Evolutionary conservation across 345 rosid species (phyloP), one percentile per base, ranked within the genome.

Genomic region (Lepidium aucheri): DNA sequence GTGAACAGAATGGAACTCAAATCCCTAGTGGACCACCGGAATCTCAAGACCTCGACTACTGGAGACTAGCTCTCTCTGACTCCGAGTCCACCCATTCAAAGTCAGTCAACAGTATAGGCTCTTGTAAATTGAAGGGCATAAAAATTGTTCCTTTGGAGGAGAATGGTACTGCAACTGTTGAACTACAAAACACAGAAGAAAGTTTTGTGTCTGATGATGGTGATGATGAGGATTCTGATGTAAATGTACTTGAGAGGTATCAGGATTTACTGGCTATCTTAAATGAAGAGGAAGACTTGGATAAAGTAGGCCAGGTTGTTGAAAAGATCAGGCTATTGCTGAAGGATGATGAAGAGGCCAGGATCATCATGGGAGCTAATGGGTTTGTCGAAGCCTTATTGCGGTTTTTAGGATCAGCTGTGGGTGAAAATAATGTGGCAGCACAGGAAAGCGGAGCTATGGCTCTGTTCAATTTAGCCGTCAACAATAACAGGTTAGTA

Each of bases 381-480:
- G 96, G 99, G 46, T 91, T 91, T 70, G 90, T 88, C 13, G 88
- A 84, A 68, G 93, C 84, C 18, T 77, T 91, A 50, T 69, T 88
- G 67, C 79, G 72, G 60, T 94, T 85, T 63, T 79, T 94, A 13
- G 79, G 76, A 79, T 85, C 77, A 59, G 92, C 88, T 41, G 76
- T 85, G 15, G 76, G 40, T 57, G 80, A 74, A 17, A 76, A 75
- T 68, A 68, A 84, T 67, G 70, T 47, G 11, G 24, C 24, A 60
- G 88, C 93, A 54, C 87, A 84, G 75, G 93, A 82, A 56, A 70
- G 74, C 50, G 99, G 96, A 60, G 93, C 97, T 34, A 83, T 95
- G 99, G 93, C 99, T 70, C 81, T 95, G 12, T 95, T 95, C 73
- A 95, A 95, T 80, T 86, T 95, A 63, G 93, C 93, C 3, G 97